phyloP scores from a whole-genome alignment of 2,329 filamentous ascomycete genomes.

The Exophiala bonariae region DNA sequence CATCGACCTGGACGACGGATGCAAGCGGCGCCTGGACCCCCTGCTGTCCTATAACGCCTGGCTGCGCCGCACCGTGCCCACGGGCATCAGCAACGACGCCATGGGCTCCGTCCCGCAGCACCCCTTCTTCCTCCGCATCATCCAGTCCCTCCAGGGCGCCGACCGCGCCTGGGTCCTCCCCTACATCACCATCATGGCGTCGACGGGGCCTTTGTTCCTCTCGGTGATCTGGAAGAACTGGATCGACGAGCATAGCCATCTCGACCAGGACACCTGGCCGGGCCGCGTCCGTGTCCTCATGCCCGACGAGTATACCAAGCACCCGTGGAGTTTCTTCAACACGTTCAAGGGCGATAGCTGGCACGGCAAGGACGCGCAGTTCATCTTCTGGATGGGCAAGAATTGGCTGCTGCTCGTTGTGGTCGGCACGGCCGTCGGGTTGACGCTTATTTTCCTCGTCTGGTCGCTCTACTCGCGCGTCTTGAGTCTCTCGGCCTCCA shows the following conservation, averaged over 20 bases:
- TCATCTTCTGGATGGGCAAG: slow-evolving; percentile 66
- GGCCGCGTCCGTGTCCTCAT: slow-evolving; percentile 67
- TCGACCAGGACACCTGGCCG: slow-evolving; percentile 42
- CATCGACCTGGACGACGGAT: slow-evolving; percentile 76
- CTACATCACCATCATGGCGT: slow-evolving; percentile 79
- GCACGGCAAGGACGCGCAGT: slow-evolving; percentile 63
- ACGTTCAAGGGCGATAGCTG: slow-evolving; percentile 65
- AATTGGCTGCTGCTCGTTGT: slow-evolving; percentile 58
- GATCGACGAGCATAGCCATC: slow-evolving; percentile 50
- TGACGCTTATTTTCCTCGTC: slow-evolving; percentile 46
- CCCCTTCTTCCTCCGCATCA: slow-evolving; percentile 71
- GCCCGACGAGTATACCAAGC: slow-evolving; percentile 67
- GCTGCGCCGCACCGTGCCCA: slow-evolving; percentile 70
- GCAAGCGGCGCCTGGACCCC: slow-evolving; percentile 66
- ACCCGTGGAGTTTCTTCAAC: slow-evolving; percentile 71
- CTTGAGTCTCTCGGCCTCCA: slow-evolving; percentile 36
- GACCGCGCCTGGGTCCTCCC: slow-evolving; percentile 67
- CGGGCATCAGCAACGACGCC: slow-evolving; percentile 77
- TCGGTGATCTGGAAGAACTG: slow-evolving; percentile 76
- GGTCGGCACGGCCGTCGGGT: slow-evolving; percentile 51
- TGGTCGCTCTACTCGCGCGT: slow-evolving; percentile 55
- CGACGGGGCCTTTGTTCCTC: slow-evolving; percentile 73
- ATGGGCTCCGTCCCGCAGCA: slow-evolving; percentile 74
- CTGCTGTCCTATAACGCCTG: slow-evolving; percentile 69
- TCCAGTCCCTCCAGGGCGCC: slow-evolving; percentile 67